A percentile compares a stretch with the other conserved stretches of the same genome.
phyloP scores from a whole-genome alignment of 1,284 basidiomycete genomes.

The Boletus sp. region DNA sequence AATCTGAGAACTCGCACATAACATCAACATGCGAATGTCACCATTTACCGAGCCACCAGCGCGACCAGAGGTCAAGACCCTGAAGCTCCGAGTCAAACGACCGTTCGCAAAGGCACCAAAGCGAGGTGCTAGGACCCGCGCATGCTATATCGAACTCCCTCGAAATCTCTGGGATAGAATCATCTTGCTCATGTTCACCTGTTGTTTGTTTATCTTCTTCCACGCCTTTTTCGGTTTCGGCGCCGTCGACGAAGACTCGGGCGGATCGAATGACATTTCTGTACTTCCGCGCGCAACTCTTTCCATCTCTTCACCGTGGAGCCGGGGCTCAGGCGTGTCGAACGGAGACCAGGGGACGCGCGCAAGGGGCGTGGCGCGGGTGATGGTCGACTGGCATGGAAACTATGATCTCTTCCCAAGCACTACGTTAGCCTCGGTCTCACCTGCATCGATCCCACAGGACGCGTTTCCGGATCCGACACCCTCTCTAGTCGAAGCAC shows the following conservation, averaged over 20 bases:
- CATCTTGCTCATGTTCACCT: slow-evolving; percentile 26
- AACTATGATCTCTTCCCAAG: slow-evolving; percentile 18
- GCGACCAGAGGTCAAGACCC: not conserved
- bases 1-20: not conserved
- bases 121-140: not conserved
- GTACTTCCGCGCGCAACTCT: not conserved
- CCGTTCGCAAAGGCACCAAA: not conserved
- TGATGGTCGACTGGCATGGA: slow-evolving; percentile 23
- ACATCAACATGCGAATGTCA: slow-evolving; percentile 12
- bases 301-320: slow-evolving; percentile 1
- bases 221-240: slow-evolving; percentile 28
- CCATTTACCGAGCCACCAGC: not conserved
- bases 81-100: slow-evolving; percentile 1
- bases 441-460: slow-evolving; percentile 17
- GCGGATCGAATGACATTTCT: not conserved
- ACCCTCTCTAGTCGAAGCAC: not conserved
- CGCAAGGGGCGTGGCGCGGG: not conserved
- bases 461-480: slow-evolving; percentile 25
- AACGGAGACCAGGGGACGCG: slow-evolving; percentile 3
- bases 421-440: not conserved
- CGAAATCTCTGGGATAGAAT: slow-evolving; percentile 20
- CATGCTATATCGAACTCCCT: slow-evolving; percentile 7
- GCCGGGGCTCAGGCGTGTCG: not conserved
- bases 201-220: slow-evolving; percentile 25
- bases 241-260: not conserved